Base-by-base conservation (phyloP, 495 filamentous ascomycete genomes). In the Xylaria longipes region DNA sequence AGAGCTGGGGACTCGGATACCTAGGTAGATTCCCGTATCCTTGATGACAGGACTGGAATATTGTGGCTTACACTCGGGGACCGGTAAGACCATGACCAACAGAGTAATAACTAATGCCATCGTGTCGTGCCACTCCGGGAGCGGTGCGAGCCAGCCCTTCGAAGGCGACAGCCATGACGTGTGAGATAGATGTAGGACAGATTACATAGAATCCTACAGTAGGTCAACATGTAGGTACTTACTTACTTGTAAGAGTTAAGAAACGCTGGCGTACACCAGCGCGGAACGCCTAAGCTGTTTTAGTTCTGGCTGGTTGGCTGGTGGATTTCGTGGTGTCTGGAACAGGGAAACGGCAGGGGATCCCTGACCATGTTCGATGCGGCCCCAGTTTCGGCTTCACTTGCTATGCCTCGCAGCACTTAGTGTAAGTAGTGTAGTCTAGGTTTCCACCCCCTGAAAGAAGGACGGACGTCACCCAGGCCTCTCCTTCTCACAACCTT, bases 341-440 rank as follows among this genome's bases (percentile, higher is more conserved):
- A 60, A 60, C 29, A 58, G 56, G 29, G 56, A 58, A 58, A 35
- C 0, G 15, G 31, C 56, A 60, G 57, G 57, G 57, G 31, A 31
- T 39, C 57, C 33, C 57, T 56, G 57, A 9, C 31, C 8, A 56
- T 31, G 52, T 5, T 31, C 57, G 4, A 22, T 63, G 60, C 58
- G 58, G 58, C 9, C 60, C 46, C 65, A 56, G 33, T 25, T 54
- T 67, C 65, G 65, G 65, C 48, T 67, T 67, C 29, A 67, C 65
- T 56, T 67, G 48, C 65, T 54, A n/a, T n/a, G n/a, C n/a, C n/a
- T 41, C 29, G 7, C 11, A 35, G 41, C 29, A 52, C 41, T 43
- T 25, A 22, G 31, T n/a, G n/a, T n/a, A n/a, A n/a, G n/a, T n/a
- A n/a, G n/a, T n/a, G n/a, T n/a, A n/a, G n/a, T n/a, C 6, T 11